These are phyloP conservation scores for Trametes gibbosa DNA, from an alignment of 768 basidiomycete genomes.

Conservation along the genomic window DNA sequence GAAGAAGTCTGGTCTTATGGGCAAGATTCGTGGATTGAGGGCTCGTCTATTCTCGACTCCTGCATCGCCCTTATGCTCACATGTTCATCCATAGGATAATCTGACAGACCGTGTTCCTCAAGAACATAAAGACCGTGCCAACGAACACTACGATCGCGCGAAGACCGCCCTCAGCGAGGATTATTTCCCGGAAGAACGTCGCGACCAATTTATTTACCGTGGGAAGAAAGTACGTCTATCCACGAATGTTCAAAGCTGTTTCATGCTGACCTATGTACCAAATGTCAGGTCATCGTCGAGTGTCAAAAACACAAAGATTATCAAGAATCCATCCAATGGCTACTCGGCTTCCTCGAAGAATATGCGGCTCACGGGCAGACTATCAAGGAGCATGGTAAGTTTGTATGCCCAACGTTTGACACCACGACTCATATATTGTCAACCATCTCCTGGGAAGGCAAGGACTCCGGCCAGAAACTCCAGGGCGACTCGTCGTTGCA, in stretches of 20 bases:
- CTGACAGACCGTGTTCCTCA: conserved; percentile 61
- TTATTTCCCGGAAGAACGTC: conserved; percentile 85
- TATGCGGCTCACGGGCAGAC: conserved; percentile 46
- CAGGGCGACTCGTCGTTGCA: conserved; percentile 54
- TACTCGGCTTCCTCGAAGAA: conserved; percentile 58
- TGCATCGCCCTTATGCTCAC: neutral
- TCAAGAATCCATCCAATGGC: conserved; percentile 76
- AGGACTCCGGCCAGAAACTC: conserved; percentile 18
- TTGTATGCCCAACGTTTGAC: no score
- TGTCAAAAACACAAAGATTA: conserved; percentile 93
- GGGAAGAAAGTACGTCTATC: conserved; percentile 72
- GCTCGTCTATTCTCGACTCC: conserved; percentile 11
- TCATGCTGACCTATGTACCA: neutral
- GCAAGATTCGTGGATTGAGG: conserved; percentile 31
- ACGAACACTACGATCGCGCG: conserved; percentile 54
- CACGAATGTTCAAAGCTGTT: no score
- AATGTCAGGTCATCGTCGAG: conserved; percentile 72
- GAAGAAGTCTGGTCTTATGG: conserved; percentile 36
- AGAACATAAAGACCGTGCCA: conserved; percentile 57
- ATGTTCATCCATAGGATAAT: conserved; percentile 32
- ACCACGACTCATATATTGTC: no score
- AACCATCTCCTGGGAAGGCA: no score
- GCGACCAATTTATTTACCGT: conserved; percentile 91
- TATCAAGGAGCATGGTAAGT: conserved; percentile 18
- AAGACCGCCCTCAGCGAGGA: conserved; percentile 75